Evolutionary conservation across 129 eudicot species (phyloP).

Genomic region (Flaveria robusta): DNA sequence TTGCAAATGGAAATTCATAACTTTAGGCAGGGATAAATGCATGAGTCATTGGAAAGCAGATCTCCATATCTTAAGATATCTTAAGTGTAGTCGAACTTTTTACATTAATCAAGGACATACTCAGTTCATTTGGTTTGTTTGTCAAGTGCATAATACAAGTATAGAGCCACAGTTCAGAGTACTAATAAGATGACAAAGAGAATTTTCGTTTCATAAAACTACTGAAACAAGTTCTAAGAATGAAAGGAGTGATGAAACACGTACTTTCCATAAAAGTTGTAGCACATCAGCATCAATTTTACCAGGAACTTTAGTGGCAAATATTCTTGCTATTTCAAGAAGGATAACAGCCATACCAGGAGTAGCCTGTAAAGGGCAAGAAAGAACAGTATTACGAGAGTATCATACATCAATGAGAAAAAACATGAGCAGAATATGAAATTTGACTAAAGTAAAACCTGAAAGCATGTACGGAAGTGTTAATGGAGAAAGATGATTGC

Average conservation of each 20-base stretch:
- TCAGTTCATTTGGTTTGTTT: not conserved
- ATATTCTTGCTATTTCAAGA: constrained; percentile 92
- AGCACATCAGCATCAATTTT: constrained; percentile 97
- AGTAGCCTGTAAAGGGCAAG: constrained; percentile 59
- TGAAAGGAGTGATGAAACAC: constrained; percentile 27
- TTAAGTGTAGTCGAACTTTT: not conserved
- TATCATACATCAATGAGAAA: not conserved
- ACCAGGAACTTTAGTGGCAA: constrained; percentile 98
- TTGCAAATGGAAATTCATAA: not conserved
- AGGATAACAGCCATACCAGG: constrained; percentile 99
- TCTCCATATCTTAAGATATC: not conserved
- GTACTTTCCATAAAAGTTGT: constrained; percentile 93
- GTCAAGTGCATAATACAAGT: too few relatives aligned
- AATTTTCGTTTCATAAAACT: not conserved
- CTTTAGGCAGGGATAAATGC: not conserved
- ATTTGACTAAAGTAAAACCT: not conserved
- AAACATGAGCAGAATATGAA: not conserved
- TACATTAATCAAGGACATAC: not conserved
- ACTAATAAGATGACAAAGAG: not conserved
- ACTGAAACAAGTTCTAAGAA: not conserved
- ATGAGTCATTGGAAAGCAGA: not conserved
- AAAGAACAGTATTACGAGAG: not conserved
- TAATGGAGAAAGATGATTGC: not conserved
- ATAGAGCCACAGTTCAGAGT: not conserved
- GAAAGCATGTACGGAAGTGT: not conserved